Base-by-base conservation (phyloP, 2,329 filamentous ascomycete species). In the Xylariaceae sp. region DNA sequence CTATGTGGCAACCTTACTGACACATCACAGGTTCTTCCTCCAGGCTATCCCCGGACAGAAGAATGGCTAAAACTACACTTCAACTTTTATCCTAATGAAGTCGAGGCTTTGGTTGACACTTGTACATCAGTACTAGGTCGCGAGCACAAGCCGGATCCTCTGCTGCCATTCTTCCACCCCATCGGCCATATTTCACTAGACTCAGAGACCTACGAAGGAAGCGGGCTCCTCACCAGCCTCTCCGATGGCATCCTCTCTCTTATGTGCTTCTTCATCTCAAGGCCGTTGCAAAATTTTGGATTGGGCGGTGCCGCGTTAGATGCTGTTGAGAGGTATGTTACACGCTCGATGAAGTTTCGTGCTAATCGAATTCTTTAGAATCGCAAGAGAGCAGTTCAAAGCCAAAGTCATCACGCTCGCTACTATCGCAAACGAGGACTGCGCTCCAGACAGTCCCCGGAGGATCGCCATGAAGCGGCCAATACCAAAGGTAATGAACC, bases 181-280 rank as follows among this genome's bases (percentile, higher is more conserved):
- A 48, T 66, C 19, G 63, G 63, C 3, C 64, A 66, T 37, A 60
- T 65, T 27, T 55, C 59, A 2, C 54, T 66, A 4, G 58, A 60
- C 45, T 44, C 37, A 4, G 48, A 54, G 22, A 48, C 56, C 6
- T 25, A 48, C 1, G 40, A 52, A 3, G 27, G 27, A 32, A 37
- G 50, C 2, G 50, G 48, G 19, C 41, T 60, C 3, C 8, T 25
- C 14, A 56, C 55, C 0, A 49, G 50, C 14, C 43, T 52, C 8
- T 25, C 49, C 3, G 39, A 49, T 5, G 58, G 57, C 7, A 19
- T 58, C 22, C 47, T 59, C 37, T 55, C 55, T 1, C 50, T 61
- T 29, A 48, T 48, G 39, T 52, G 50, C 8, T 59, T 61, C 40
- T 61, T 59, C 22, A 49, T 61, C 41, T 61, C 58, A 6, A 35